phyloP scores from a whole-genome alignment of 2,329 filamentous ascomycete genomes.

The Beauveria varroae region DNA sequence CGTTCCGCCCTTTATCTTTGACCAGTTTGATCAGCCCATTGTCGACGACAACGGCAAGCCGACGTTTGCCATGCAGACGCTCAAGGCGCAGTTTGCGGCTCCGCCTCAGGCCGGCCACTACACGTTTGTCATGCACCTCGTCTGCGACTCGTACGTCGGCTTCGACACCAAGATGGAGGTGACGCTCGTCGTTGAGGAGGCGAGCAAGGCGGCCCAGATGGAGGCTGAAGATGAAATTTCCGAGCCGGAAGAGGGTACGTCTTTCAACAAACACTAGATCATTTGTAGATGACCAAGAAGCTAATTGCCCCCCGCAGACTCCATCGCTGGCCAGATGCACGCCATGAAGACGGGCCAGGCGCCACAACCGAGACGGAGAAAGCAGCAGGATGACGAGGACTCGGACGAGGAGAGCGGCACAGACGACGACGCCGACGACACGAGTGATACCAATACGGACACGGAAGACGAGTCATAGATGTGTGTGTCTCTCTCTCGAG shows the following conservation, averaged over 20 bases:
- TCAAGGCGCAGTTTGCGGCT: constrained; percentile 95
- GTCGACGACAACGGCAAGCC: constrained; percentile 74
- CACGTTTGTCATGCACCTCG: constrained; percentile 86
- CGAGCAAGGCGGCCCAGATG: constrained; percentile 73
- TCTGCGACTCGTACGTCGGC: constrained; percentile 92
- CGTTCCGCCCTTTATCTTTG: constrained; percentile 93
- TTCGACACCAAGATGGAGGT: constrained; percentile 91
- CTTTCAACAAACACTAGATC: not conserved
- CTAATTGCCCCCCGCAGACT: constrained; percentile 51
- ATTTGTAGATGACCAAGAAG: not conserved
- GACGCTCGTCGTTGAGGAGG: constrained; percentile 80
- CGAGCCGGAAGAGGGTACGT: constrained; percentile 92
- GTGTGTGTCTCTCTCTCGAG: not conserved
- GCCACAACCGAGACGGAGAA: constrained; percentile 51
- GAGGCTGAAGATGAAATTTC: constrained; percentile 90
- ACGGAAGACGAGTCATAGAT: constrained; percentile 53
- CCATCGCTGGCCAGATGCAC: constrained; percentile 84
- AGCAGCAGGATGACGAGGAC: constrained; percentile 37
- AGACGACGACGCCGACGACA: constrained; percentile 58
- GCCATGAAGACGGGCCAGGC: constrained; percentile 67
- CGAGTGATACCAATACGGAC: constrained; percentile 61
- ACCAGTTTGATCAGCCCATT: constrained; percentile 82
- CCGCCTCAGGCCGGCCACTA: constrained; percentile 89
- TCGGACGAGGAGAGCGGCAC: constrained; percentile 78
- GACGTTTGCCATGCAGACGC: constrained; percentile 89